Base-by-base conservation (phyloP, 1,139 yeast species). In the Zygosaccharomyces sapae region DNA sequence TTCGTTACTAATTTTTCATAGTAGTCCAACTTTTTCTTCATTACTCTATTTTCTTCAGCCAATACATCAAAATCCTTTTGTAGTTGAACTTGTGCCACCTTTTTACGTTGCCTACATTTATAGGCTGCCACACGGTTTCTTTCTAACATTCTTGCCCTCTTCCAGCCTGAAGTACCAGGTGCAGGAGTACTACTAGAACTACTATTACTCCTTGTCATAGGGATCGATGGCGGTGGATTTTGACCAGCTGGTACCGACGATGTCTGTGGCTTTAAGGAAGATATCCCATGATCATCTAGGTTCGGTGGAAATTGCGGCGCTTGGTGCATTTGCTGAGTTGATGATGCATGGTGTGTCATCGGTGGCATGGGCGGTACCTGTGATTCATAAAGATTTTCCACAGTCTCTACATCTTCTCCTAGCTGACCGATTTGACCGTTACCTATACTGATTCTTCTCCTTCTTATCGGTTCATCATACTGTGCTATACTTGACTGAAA, bases 141-240 rank as follows among this genome's bases (percentile, higher is more conserved):
- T 61, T 83, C 90, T 50, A 83, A 66, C 18, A 83, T 65, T 48
- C 88, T 69, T 46, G 83, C 87, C 54, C 81, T 77, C 58, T 83
- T 83, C 89, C 88, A 85, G 0, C 87, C 88, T 0, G 86, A 79
- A 0, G 90, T 83, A 2, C 92, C 92, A 0, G 89, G 89, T 16
- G 81, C 77, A 1, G 87, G 85, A 0, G 84, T 86, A 47, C 76
- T 75, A 55, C 49, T 35, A 19, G 55, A 50, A 13, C 31, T 6
- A 25, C 31, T 27, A 10, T 27, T 5, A 13, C 25, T 47, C 44
- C 22, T 41, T 33, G 9, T 30, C 33, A 31, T 9, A 10, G 36
- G 42, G 13, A 20, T n/a, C 36, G 29, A 30, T 19, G 38, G 10
- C 29, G 33, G 3, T 36, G 22, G 16, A 33, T 18, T n/a, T 12